Conservation (phyloP, 495 filamentous ascomycete species). For the Aspergillus coremiiformis region DNA sequence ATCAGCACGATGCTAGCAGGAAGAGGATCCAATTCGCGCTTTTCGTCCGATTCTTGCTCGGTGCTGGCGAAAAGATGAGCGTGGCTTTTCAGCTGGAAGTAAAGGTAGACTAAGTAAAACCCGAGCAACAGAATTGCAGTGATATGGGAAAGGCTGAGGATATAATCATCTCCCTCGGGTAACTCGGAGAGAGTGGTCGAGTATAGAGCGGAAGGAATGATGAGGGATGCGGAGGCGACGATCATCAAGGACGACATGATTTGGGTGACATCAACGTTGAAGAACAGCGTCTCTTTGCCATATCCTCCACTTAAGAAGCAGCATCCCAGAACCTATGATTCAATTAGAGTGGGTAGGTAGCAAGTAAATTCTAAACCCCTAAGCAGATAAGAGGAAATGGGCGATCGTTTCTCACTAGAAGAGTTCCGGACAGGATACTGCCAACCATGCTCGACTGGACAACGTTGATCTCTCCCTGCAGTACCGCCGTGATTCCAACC, state of each 20-base stretch:
- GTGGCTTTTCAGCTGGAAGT: constrained; percentile 84
- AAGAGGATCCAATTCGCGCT: constrained; percentile 58
- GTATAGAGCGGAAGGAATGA: constrained; percentile 82
- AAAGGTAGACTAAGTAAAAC: constrained; percentile 84
- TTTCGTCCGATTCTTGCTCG: constrained; percentile 42
- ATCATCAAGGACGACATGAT: constrained; percentile 97
- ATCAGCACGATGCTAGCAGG: constrained; percentile 66
- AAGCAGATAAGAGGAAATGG: too few species aligned
- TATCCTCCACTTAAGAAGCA: constrained; percentile 90
- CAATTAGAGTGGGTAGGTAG: neutral
- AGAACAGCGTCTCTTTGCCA: constrained; percentile 56
- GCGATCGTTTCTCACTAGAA: constrained; percentile 60
- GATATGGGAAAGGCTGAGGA: constrained; percentile 79
- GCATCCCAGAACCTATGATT: constrained; percentile 57
- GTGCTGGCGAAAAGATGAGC: constrained; percentile 62
- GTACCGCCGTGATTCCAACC: constrained; percentile 90
- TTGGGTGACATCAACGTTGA: constrained; percentile 82
- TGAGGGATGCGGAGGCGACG: constrained; percentile 80
- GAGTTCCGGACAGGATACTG: constrained; percentile 89
- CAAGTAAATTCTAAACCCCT: neutral
- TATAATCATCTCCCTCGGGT: constrained; percentile 38
- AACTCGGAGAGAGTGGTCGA: constrained; percentile 37
- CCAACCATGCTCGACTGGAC: constrained; percentile 98
- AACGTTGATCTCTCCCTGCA: constrained; percentile 79
- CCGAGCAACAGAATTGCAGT: constrained; percentile 83